Conservation (phyloP, 73 alveolate species). For the Paramecium biaurelia region DNA sequence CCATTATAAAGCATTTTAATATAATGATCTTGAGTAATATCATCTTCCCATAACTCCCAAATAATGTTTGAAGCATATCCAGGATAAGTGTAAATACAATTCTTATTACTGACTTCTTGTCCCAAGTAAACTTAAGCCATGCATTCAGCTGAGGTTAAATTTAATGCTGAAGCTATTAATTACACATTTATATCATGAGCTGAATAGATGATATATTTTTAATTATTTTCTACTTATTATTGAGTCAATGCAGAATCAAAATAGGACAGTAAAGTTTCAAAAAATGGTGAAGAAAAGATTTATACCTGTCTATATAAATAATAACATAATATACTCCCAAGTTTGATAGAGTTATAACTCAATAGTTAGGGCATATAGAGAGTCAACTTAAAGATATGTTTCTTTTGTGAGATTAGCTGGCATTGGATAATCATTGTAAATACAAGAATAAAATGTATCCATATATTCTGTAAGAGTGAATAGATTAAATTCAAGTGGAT, state of each 20-base stretch:
- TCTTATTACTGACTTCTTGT: not conserved
- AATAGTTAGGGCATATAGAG: not conserved
- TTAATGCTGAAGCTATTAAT: slow-evolving; percentile 40
- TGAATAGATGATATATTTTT: slow-evolving; percentile 38
- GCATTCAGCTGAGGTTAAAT: slow-evolving; percentile 58
- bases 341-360: not conserved
- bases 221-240: not conserved
- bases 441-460: slow-evolving; percentile 47
- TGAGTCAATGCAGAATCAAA: not conserved
- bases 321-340: not conserved
- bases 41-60: slow-evolving; percentile 57
- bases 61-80: slow-evolving; percentile 55
- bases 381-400: not conserved
- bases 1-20: slow-evolving; percentile 48
- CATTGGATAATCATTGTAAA: not conserved
- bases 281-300: slow-evolving; percentile 36
- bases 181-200: slow-evolving; percentile 59
- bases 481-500: slow-evolving; percentile 2
- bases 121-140: slow-evolving; percentile 19
- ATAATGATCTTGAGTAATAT: not conserved
- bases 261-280: not conserved
- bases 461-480: not conserved
- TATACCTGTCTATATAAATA: not conserved
- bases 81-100: slow-evolving; percentile 48
- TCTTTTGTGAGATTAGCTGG: not conserved